Evolutionary conservation across 2,329 filamentous ascomycete genomes (phyloP).

Genomic region (Nigrograna mackinnonii): DNA sequence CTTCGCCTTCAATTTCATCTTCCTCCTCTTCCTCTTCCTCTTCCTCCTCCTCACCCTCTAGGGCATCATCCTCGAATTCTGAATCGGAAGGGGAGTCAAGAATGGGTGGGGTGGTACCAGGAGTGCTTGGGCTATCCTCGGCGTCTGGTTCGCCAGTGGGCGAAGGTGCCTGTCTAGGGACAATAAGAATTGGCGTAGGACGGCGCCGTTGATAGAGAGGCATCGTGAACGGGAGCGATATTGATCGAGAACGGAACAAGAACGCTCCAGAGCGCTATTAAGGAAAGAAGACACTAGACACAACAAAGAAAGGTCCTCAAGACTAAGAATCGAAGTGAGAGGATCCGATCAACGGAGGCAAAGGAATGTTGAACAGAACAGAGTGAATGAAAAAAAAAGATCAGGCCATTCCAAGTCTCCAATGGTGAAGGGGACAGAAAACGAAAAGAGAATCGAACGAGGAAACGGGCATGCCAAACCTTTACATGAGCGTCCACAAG

Average conservation of each 20-base stretch:
- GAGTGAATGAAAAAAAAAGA: conserved; percentile 8
- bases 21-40: not conserved
- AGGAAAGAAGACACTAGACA: conserved; percentile 1
- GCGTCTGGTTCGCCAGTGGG: conserved; percentile 8
- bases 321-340: conserved; percentile 26
- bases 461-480: too few species aligned
- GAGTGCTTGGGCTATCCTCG: conserved; percentile 22
- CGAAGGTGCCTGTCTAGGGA: conserved; percentile 23
- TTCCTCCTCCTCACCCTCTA: not conserved
- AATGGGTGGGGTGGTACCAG: conserved; percentile 2
- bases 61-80: not conserved
- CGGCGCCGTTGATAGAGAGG: conserved; percentile 28
- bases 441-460: not conserved
- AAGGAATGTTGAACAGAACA: conserved; percentile 15
- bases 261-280: conserved; percentile 8
- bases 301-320: conserved; percentile 23
- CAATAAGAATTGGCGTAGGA: conserved; percentile 27
- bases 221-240: conserved; percentile 16
- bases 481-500: too few species aligned
- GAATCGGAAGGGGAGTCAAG: conserved; percentile 3
- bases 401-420: conserved; percentile 17
- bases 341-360: conserved; percentile 36
- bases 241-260: not conserved
- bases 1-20: not conserved
- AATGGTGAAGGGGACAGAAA: conserved; percentile 17